Conservation (phyloP, 1,139 yeast genomes). For the Maudiozyma humilis region DNA sequence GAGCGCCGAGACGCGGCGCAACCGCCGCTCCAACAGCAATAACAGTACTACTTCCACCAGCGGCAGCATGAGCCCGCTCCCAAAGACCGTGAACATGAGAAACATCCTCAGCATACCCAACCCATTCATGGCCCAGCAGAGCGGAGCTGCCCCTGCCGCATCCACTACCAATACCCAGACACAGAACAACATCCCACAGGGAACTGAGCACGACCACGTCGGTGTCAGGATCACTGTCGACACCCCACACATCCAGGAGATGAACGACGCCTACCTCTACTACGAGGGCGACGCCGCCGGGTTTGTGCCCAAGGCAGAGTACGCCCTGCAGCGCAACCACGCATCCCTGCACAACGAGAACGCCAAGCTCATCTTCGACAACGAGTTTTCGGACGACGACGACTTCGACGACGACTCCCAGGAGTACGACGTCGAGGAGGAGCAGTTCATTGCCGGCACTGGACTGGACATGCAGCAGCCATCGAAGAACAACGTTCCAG, state of each 20-base stretch:
- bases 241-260: not conserved
- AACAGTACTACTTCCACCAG: not conserved
- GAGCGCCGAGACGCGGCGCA: slow-evolving; percentile 6
- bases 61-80: slow-evolving; percentile 15
- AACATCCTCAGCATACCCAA: slow-evolving; percentile 12
- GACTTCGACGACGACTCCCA: slow-evolving; percentile 28
- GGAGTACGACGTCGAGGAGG: slow-evolving; percentile 32
- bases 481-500: not conserved
- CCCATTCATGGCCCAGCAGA: slow-evolving; percentile 1
- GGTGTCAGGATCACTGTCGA: slow-evolving; percentile 29
- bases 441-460: slow-evolving; percentile 16
- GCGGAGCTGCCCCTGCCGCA: not conserved
- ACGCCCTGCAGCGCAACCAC: slow-evolving; percentile 29
- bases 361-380: slow-evolving; percentile 39
- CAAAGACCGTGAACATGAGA: slow-evolving; percentile 22
- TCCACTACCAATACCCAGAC: too few species aligned
- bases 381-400: slow-evolving; percentile 35
- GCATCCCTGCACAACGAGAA: slow-evolving; percentile 23
- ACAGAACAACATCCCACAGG: too few species aligned
- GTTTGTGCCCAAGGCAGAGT: slow-evolving; percentile 15
- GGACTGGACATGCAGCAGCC: slow-evolving; percentile 1
- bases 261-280: slow-evolving; percentile 6
- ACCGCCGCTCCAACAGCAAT: not conserved
- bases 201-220: not conserved
- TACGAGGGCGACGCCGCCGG: slow-evolving; percentile 10